phyloP scores from a whole-genome alignment of 805 yeast species.

The Ascoidea asiatica region DNA sequence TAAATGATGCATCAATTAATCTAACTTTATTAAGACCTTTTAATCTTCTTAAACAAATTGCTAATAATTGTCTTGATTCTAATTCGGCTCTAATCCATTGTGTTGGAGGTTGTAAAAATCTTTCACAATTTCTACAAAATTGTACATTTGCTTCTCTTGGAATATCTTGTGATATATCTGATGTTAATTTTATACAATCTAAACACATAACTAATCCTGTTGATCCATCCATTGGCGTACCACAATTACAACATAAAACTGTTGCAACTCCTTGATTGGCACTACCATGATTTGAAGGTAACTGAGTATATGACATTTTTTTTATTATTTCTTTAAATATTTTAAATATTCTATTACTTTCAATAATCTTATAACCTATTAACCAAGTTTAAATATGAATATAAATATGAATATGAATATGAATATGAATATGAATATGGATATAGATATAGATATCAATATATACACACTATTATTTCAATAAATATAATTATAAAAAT shows the following conservation, averaged over 20 bases:
- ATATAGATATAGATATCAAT: too few species aligned
- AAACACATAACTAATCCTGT: slow-evolving; percentile 88
- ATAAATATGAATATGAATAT: too few species aligned
- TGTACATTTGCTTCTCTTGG: slow-evolving; percentile 91
- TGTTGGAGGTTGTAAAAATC: slow-evolving; percentile 87
- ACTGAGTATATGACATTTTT: slow-evolving; percentile 9
- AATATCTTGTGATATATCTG: slow-evolving; percentile 86
- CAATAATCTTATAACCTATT: too few species aligned
- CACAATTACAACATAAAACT: slow-evolving; percentile 95
- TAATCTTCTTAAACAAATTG: slow-evolving; percentile 76
- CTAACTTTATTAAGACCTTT: slow-evolving; percentile 81
- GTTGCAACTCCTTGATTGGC: slow-evolving; percentile 41
- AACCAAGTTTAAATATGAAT: too few species aligned
- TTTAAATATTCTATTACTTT: too few species aligned
- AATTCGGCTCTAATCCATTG: slow-evolving; percentile 88
- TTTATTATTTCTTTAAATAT: too few species aligned
- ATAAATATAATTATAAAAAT: too few species aligned
- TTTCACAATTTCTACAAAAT: slow-evolving; percentile 94
- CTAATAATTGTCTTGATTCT: slow-evolving; percentile 86
- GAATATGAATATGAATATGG: too few species aligned
- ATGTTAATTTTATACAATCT: slow-evolving; percentile 90
- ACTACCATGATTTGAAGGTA: slow-evolving; percentile 8
- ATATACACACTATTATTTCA: too few species aligned
- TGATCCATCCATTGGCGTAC: slow-evolving; percentile 96
- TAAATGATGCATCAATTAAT: slow-evolving; percentile 82